Percentiles rank a stretch among this genome's conserved stretches.
Evolutionary conservation across 441 rosid genomes (phyloP).

Genomic region (Populus hybrid): DNA sequence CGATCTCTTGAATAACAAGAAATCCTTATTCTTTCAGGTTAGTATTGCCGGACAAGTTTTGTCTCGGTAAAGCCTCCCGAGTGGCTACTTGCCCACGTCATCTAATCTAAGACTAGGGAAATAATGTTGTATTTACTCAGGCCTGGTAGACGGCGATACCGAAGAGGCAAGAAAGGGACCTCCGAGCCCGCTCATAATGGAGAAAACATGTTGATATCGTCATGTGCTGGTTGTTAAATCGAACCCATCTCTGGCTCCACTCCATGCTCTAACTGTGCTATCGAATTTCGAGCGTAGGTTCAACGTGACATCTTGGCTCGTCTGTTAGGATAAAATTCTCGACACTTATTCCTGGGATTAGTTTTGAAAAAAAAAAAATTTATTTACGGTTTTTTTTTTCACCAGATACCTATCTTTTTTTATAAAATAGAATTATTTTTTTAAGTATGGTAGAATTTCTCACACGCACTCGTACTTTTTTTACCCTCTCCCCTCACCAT

Average conservation of each 20-base stretch:
- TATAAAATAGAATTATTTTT: too few relatives aligned
- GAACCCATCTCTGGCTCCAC: not conserved
- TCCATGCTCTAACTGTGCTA: not conserved
- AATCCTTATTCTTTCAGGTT: too few relatives aligned
- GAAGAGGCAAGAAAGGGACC: not conserved
- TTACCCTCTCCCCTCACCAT: too few relatives aligned
- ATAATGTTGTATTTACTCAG: not conserved
- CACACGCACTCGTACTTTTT: too few relatives aligned
- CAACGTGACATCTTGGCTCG: not conserved
- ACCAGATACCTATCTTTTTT: too few relatives aligned
- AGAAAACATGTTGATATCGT: not conserved
- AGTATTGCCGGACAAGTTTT: too few relatives aligned
- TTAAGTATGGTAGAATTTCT: too few relatives aligned
- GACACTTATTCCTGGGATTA: not conserved
- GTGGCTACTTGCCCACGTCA: not conserved
- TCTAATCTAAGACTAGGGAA: not conserved
- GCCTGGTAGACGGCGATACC: not conserved
- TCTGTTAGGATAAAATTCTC: conserved; percentile 1
- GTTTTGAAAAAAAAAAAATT: too few relatives aligned
- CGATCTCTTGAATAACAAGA: too few relatives aligned
- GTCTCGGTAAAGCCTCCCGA: not conserved
- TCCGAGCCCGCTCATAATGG: too few relatives aligned
- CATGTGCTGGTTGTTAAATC: not conserved
- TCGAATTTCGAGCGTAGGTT: not conserved
- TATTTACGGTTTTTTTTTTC: too few relatives aligned